Evolutionary conservation across 1,284 basidiomycete species (phyloP), one percentile per base, ranked within the genome.

Genomic region (Irpex rosettiformis): DNA sequence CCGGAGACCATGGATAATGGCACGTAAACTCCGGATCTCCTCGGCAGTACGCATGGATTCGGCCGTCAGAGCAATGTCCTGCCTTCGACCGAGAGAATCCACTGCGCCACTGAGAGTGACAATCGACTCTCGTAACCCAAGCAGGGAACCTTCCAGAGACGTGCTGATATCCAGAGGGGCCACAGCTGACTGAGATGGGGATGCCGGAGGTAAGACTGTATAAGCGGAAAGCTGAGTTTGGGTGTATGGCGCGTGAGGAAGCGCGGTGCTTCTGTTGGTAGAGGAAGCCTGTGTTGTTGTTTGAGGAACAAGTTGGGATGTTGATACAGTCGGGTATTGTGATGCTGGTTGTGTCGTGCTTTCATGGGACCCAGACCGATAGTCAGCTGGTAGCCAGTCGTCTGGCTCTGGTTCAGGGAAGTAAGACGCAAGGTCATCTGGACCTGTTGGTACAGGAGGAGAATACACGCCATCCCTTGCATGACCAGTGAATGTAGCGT

Each of bases 21-120:
- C 88, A 58, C 89, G 79, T 58, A 94, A 67, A 8, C 85, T 84
- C 59, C 85, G 84, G 27, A 93, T 78, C 68, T 94, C 92, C 65
- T 94, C 92, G 55, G 83, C 83, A 53, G 89, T 76, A 53, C 91
- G 77, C 66, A 91, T 75, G 47, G 79, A 81, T 70, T 93, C 91
- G 57, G 91, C 88, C 47, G 84, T 81, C 40, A 88, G 70, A 27
- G 84, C 82, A 61, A 88, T 81, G 55, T 90, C 86, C 54, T 79
- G 83, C 28, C 84, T 76, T 49, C 88, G 77, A 7, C 79, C 81
- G 8, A 88, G 72, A 0, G 84, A 82, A 58, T 92, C 90, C 27
- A 91, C 73, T 5, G 68, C 63, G 5, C 79, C 75, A 5, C 84
- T 80, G 40, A 91, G 73, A 2, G 81, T 75, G 45, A 83, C 78